Base-by-base conservation (phyloP, 305 asterid species). In the Nicotiana rustica region DNA sequence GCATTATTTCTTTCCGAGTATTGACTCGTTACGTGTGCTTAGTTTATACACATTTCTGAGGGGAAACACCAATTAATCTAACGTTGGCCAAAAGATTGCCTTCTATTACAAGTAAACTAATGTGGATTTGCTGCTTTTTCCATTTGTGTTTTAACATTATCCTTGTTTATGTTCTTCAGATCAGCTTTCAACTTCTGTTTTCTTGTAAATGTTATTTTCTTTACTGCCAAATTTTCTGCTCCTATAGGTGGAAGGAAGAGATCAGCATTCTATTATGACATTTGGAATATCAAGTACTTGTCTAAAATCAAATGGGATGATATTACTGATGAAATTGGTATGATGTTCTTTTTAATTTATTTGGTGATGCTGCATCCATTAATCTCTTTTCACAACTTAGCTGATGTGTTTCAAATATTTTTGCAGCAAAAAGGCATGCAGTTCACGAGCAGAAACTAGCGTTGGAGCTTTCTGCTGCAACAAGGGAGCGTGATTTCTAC, bases 291-390 rank as follows among this genome's bases (percentile, higher is more conserved):
- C 90, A 96, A 96, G 82, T 96, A 96, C 88, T 85, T 94, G 90
- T 91, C 98, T 84, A 96, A 96, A 87, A 92, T 96, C 90, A 96
- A 93, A 90, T 96, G 99, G 98, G 98, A 96, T 80, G 95, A 96
- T 90, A 97, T 94, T 84, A 93, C 94, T 4, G 97, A 87, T 81
- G 99, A 94, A 85, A 92, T 86, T 44, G 98, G 96, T 93, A 90
- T 14, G 47, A 59, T 83, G 38, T 35, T 49, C 2, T 29, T 49
- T 5, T 81, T 0, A 0, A 21, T 33, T 5, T 44, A 81, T 78
- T 38, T 29, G 60, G 41, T 67, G 35, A 52, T 25, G 36, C 25
- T 81, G 8, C 66, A 44, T 80, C 67, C 66, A 57, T 62, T 60
- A 67, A 10, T 83, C 15, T 81, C 33, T 77, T 35, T 1, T 18